Evolutionary conservation across 352 stramenopile genomes (phyloP), one percentile per base, ranked within the genome.

Genomic region (Globisporangium nagaii): DNA sequence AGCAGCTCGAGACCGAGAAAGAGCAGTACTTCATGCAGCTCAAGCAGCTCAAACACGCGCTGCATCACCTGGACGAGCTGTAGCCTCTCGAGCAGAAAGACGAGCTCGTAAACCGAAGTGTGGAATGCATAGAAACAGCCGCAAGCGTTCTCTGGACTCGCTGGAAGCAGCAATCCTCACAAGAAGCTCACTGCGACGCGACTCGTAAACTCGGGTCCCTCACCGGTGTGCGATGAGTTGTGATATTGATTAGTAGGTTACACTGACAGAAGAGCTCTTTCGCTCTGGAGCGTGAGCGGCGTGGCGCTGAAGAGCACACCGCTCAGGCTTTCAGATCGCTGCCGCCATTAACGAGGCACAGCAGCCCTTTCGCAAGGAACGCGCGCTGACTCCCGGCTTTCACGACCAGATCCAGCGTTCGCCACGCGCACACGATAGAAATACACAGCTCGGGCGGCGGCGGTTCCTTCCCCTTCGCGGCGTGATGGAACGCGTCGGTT

Each of bases 31-130:
- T 88, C 37, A 68, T 50, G 31, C 83, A 93, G 50, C 68, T 90
- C 10, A 82, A 86, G 65, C 80, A 90, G 39, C 77, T 93, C 31
- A 85, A 85, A 46, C 68, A 75, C 45, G 80, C 78, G 8, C 65
- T 93, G 19, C 73, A 80, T n/a, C 77, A 90, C 43, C 59, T 92
- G 12, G 77, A 92, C 35, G 72, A 85, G 49, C 66, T 89, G n/a
- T 53, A 37, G 30, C 20, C 28, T 11, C 40, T n/a, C n/a, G n/a
- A n/a, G n/a, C n/a, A n/a, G n/a, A n/a, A n/a, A n/a, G n/a, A n/a
- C n/a, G n/a, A n/a, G n/a, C n/a, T n/a, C n/a, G n/a, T n/a, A n/a
- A n/a, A n/a, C n/a, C n/a, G n/a, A n/a, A n/a, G n/a, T n/a, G n/a
- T n/a, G n/a, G n/a, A n/a, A n/a, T n/a, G n/a, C n/a, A n/a, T n/a